phyloP scores from a whole-genome alignment of 306 rosid genomes.

The Morella rubra region DNA sequence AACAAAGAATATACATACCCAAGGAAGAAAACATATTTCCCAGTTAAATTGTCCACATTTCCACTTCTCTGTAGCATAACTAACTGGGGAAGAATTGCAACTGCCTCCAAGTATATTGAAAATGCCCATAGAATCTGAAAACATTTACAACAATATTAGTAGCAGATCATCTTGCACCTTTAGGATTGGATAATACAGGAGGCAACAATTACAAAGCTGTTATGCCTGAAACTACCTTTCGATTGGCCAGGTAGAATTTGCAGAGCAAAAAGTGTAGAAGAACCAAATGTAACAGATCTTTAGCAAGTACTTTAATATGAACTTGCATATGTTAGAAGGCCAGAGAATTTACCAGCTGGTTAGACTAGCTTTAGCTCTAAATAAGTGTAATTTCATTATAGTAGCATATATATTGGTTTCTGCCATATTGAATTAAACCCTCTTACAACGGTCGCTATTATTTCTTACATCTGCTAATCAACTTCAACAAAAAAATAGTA shows the following conservation, averaged over 20 bases:
- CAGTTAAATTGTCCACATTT: conserved; percentile 90
- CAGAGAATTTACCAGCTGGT: background rate
- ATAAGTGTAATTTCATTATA: background rate
- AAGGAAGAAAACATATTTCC: conserved; percentile 86
- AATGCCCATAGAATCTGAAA: conserved; percentile 89
- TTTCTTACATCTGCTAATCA: background rate
- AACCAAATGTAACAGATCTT: background rate
- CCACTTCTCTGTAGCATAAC: conserved; percentile 91
- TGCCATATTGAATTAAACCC: background rate
- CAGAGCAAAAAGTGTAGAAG: background rate
- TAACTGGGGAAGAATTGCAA: conserved; percentile 84
- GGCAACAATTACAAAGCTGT: conserved; percentile 20
- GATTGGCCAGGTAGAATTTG: background rate
- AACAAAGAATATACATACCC: conserved; percentile 54
- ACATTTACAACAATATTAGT: conserved; percentile 17
- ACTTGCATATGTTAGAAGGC: background rate
- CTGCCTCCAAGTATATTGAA: conserved; percentile 94
- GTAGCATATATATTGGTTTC: background rate
- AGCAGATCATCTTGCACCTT: conserved; percentile 6
- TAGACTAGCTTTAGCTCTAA: background rate
- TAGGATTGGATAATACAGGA: conserved; percentile 2
- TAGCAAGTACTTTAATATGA: background rate
- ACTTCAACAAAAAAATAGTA: background rate
- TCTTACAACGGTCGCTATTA: background rate
- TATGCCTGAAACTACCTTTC: background rate